Percentiles rank a stretch among this genome's conserved stretches.
phyloP scores from a whole-genome alignment of 2,329 filamentous ascomycete species.

The Penicillium sp. region DNA sequence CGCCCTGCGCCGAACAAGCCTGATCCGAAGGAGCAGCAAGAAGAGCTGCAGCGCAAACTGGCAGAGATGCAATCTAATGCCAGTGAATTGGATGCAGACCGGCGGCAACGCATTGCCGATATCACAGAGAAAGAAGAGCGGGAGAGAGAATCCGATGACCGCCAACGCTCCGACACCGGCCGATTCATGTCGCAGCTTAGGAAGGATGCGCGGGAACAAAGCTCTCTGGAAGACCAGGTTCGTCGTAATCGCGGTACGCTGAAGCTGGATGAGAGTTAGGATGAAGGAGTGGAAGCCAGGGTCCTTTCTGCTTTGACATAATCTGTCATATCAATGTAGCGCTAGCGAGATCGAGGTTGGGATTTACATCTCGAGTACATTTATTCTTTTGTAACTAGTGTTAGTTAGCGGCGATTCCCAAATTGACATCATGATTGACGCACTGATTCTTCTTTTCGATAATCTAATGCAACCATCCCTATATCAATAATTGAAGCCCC shows the following conservation, averaged over 20 bases:
- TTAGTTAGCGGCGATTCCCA: too few relatives aligned
- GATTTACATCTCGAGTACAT: too few relatives aligned
- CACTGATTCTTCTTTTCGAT: too few relatives aligned
- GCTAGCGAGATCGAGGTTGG: too few relatives aligned
- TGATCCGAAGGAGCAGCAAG: constrained; percentile 27
- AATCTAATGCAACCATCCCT: too few relatives aligned
- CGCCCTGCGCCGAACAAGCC: constrained; percentile 17
- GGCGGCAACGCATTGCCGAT: constrained; percentile 64
- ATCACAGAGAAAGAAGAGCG: constrained; percentile 64
- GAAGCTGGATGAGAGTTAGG: constrained; percentile 30
- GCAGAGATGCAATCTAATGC: constrained; percentile 73
- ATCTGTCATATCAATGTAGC: too few relatives aligned
- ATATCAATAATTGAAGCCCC: too few relatives aligned
- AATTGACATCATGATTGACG: too few relatives aligned
- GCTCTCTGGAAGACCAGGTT: constrained; percentile 36
- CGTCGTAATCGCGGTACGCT: constrained; percentile 35
- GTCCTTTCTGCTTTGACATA: too few relatives aligned
- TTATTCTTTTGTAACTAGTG: too few relatives aligned
- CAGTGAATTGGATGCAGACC: constrained; percentile 66
- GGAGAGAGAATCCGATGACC: constrained; percentile 65
- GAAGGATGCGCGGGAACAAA: constrained; percentile 35
- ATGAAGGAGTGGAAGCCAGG: too few relatives aligned
- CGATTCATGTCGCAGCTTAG: constrained; percentile 36
- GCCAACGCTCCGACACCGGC: constrained; percentile 35
- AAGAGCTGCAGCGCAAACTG: constrained; percentile 51